Evolutionary conservation across 2,329 filamentous ascomycete species (phyloP), one percentile per base, ranked within the genome.

Genomic region (Chrysoporthe cubensis): DNA sequence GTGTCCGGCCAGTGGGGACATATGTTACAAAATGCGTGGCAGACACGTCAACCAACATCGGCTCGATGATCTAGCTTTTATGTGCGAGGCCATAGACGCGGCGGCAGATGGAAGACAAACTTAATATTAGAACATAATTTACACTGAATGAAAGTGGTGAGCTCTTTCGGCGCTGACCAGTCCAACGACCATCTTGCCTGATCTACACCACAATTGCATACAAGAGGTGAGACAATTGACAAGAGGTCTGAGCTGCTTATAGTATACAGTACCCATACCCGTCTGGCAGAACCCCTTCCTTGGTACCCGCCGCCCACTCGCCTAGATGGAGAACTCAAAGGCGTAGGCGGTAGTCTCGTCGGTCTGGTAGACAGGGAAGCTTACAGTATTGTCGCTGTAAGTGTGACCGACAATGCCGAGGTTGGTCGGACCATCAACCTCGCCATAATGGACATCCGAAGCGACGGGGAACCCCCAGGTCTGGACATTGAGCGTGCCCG

Each of bases 291-390:
- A 4, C 54, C 8, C 26, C 7, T 42, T 16, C 21, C 7, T 9
- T 6, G 26, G 11, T 44, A 14, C 9, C 7, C 40, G 34, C 16
- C 13, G 1, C 2, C 21, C 40, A 2, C 16, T 14, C 18, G 1
- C 57, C 62, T n/a, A 68, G 13, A 68, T 56, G 1, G 66, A 65
- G 40, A 81, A 81, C 62, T 81, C 79, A 72, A 81, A 81, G 1
- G 78, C 80, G 71, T 76, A 81, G 1, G 79, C 80, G 1, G 78
- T 81, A 2, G 72, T 72, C 3, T 59, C 72, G 58, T 80, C 78
- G 0, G 70, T 76, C 69, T 80, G 79, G 62, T 76, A 78, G 1
- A 81, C 73, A 3, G 78, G 76, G 56, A 81, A 80, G 0, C 75
- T 77, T 2, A 82, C 73, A 5, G 69, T 72, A 59, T 79, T 73